phyloP scores from a whole-genome alignment of 2,329 filamentous ascomycete genomes.

The Nemania diffusa region DNA sequence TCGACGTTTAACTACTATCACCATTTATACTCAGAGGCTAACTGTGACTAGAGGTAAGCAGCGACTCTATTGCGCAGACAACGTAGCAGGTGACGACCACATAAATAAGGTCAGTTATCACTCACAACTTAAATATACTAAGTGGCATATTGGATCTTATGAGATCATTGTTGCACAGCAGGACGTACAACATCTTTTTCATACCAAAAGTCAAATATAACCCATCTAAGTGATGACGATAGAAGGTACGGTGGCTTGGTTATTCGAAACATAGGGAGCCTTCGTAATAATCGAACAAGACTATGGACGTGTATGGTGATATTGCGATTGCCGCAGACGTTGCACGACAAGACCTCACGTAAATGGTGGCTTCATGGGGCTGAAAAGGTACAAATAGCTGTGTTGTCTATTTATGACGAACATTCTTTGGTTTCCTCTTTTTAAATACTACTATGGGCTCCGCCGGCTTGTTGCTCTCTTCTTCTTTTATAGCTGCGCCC shows the following conservation, averaged over 20 bases:
- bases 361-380: background rate
- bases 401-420: constrained; percentile 66
- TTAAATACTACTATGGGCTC: constrained; percentile 75
- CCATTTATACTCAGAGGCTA: too few species aligned
- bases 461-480: constrained; percentile 43
- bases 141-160: background rate
- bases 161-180: background rate
- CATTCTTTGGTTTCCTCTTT: constrained; percentile 77
- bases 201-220: background rate
- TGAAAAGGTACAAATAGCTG: background rate
- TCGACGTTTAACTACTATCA: too few species aligned
- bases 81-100: too few species aligned
- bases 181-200: background rate
- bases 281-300: background rate
- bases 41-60: too few species aligned
- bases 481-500: constrained; percentile 44
- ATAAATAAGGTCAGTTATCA: background rate
- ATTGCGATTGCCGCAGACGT: background rate
- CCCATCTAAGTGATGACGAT: background rate
- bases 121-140: too few species aligned
- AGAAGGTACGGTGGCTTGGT: background rate
- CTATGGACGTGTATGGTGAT: background rate
- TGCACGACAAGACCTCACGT: background rate
- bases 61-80: too few species aligned
- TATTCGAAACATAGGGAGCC: background rate